Evolutionary conservation across 371 early-diverging fungal species (phyloP), one percentile per base, ranked within the genome.

Genomic region (Apophysomyces sp.): DNA sequence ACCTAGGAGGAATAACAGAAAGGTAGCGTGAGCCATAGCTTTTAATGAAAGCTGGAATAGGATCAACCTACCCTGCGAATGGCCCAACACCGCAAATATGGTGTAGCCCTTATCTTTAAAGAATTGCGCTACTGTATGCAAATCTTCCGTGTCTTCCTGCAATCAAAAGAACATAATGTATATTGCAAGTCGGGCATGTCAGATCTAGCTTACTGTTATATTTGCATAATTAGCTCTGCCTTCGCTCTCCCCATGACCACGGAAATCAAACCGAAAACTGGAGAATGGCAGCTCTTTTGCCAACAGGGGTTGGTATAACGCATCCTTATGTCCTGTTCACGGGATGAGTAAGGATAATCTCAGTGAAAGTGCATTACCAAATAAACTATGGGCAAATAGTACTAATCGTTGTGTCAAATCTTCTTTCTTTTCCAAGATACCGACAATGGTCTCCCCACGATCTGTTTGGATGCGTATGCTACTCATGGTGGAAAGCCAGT

Each of bases 221-320:
- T 83, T 82, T 7, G 78, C 77, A 61, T 76, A 86, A 15, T 79
- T 77, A 44, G 82, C 69, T 28, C 70, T 40, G 12, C 86, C 86
- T 15, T 73, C 71, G 58, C 84, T 83, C 13, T 86, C 85, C 24
- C 85, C 85, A 58, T 84, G 84, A 9, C 86, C 86, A 24, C 86
- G 68, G 61, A 83, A 83, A 61, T 86, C 86, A 60, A 84, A 82
- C 11, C 86, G 82, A 59, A 83, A 84, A 27, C 76, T 82, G 34
- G 84, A 76, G 58, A 77, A 78, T 1, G 85, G 83, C 7, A 86
- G 63, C 40, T 65, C 57, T 56, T 82, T 65, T 26, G 85, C 81
- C 26, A 86, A 61, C n/a, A 63, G 53, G n/a, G 77, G 71, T 58
- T 86, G 86, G 56, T 77, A 86, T n/a, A 86, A 62, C 60, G 84